phyloP scores from a whole-genome alignment of 345 rosid species.

The Zanthoxylum bungeanum region DNA sequence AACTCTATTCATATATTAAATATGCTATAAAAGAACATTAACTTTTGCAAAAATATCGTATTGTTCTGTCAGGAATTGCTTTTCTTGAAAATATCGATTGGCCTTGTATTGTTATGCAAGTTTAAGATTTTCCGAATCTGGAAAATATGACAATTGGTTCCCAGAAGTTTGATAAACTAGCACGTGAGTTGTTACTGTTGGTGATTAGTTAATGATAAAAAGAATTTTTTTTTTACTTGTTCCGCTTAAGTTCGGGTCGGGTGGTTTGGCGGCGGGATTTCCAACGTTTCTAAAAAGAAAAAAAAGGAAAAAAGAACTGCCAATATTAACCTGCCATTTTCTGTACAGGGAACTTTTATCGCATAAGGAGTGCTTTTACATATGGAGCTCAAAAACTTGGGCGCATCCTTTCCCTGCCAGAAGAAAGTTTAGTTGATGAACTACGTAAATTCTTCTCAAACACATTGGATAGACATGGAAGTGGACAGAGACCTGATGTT shows the following conservation, averaged over 20 bases:
- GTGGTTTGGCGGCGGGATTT: too few species aligned
- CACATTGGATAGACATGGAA: slow-evolving; percentile 73
- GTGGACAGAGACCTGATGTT: slow-evolving; percentile 81
- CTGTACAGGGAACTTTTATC: slow-evolving; percentile 64
- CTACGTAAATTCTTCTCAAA: slow-evolving; percentile 70
- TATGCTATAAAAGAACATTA: not conserved
- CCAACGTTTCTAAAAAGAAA: too few species aligned
- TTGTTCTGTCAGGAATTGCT: not conserved
- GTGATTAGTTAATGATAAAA: slow-evolving; percentile 4
- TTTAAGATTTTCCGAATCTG: not conserved
- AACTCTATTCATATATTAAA: too few species aligned
- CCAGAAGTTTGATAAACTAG: slow-evolving; percentile 1
- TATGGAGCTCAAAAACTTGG: slow-evolving; percentile 91
- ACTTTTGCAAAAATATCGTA: not conserved
- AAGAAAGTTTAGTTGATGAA: slow-evolving; percentile 47
- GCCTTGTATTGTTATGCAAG: not conserved
- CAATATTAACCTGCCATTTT: slow-evolving; percentile 10
- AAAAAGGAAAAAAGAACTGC: too few species aligned
- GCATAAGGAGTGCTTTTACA: slow-evolving; percentile 86
- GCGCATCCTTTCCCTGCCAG: slow-evolving; percentile 49
- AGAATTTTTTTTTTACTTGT: not conserved
- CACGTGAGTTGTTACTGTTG: not conserved
- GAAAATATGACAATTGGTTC: not conserved
- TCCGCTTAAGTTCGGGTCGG: too few species aligned
- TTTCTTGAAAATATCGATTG: not conserved